A percentile compares a stretch with the other conserved stretches of the same genome.
Evolutionary conservation across 495 filamentous ascomycete genomes (phyloP).

Genomic region (Tetracladium setigerum): DNA sequence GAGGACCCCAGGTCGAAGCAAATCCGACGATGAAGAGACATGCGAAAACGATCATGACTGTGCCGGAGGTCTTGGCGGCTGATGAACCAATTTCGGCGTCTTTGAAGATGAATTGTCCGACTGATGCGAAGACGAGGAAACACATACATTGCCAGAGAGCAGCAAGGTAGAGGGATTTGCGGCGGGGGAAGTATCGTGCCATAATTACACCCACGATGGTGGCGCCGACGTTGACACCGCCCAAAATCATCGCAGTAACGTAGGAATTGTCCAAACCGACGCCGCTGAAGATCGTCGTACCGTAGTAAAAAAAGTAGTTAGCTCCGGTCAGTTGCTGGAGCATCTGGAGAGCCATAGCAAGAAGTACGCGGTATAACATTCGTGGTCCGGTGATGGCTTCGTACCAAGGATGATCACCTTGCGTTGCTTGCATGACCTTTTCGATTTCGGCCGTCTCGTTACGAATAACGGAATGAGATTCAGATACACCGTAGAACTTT

Average conservation of each 20-base stretch:
- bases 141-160: conserved; percentile 59
- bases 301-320: conserved; percentile 51
- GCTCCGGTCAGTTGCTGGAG: conserved; percentile 58
- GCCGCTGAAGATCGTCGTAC: conserved; percentile 51
- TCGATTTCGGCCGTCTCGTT: conserved; percentile 66
- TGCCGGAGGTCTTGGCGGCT: conserved; percentile 52
- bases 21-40: conserved; percentile 61
- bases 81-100: conserved; percentile 29
- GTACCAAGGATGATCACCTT: conserved; percentile 45
- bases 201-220: conserved; percentile 62
- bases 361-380: conserved; percentile 63
- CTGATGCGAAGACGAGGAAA: conserved; percentile 66
- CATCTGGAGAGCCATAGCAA: conserved; percentile 65
- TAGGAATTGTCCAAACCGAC: conserved; percentile 57
- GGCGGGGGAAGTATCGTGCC: conserved; percentile 61
- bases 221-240: conserved; percentile 60
- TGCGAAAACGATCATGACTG: conserved; percentile 74
- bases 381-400: conserved; percentile 64
- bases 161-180: conserved; percentile 58
- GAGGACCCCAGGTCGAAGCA: conserved; percentile 75
- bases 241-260: conserved; percentile 61
- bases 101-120: conserved; percentile 49
- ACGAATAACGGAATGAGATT: conserved; percentile 57
- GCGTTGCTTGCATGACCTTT: conserved; percentile 52
- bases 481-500: conserved; percentile 61